Conservation (phyloP, 371 early-diverging fungal genomes). For the Amoeboaphelidium protococcarum region DNA sequence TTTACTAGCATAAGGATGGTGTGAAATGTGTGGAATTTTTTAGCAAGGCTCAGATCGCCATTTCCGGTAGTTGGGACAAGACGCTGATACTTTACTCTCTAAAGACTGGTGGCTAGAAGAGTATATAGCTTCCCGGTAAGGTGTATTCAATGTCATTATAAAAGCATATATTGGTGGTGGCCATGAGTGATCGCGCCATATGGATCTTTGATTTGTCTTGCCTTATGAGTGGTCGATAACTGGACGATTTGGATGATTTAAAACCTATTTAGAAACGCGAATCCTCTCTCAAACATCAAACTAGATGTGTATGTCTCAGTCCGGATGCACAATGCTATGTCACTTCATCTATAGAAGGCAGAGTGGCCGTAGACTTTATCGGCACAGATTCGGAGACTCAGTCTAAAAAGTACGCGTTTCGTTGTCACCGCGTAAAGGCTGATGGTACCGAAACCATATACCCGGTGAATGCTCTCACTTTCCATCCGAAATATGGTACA, state of each 20-base stretch:
- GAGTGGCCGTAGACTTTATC: constrained; percentile 78
- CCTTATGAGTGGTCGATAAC: constrained; percentile 53
- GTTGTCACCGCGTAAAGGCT: constrained; percentile 57
- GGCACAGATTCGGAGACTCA: constrained; percentile 32
- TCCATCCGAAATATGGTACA: constrained; percentile 72
- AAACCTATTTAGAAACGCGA: neutral
- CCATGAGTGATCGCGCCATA: constrained; percentile 44
- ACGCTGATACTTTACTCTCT: constrained; percentile 53
- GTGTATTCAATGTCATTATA: constrained; percentile 52
- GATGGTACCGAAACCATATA: constrained; percentile 57
- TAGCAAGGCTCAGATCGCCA: constrained; percentile 12
- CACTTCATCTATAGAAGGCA: constrained; percentile 67
- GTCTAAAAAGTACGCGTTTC: constrained; percentile 69
- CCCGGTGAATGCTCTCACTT: constrained; percentile 77
- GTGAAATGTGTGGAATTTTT: constrained; percentile 10
- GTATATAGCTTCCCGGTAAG: constrained; percentile 27
- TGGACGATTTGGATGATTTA: constrained; percentile 23
- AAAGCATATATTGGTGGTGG: constrained; percentile 43
- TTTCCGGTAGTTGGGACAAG: constrained; percentile 76
- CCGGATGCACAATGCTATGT: constrained; percentile 31
- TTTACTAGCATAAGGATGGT: constrained; percentile 19
- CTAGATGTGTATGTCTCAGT: neutral
- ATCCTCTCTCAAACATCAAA: neutral
- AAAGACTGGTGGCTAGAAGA: constrained; percentile 9
- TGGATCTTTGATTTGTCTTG: constrained; percentile 57